These are phyloP conservation scores for Coemansia sp. DNA, from an alignment of 371 early-diverging fungal species.

Conservation along the genomic window DNA sequence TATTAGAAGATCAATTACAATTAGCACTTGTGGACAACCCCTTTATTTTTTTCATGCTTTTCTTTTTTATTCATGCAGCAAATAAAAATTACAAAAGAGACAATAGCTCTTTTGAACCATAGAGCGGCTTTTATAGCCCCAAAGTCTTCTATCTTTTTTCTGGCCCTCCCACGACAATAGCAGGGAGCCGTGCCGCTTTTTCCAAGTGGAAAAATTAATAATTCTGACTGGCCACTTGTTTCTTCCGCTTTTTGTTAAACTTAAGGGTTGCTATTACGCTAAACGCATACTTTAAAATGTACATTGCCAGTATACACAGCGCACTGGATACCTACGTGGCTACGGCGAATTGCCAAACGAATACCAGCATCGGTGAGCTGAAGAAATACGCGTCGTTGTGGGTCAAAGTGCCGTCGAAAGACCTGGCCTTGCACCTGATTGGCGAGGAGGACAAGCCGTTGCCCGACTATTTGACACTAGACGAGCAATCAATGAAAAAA, in stretches of 20 bases:
- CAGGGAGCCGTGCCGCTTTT: no score
- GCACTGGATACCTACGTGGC: neutral
- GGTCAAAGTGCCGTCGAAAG: neutral
- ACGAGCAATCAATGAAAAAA: neutral
- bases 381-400: neutral
- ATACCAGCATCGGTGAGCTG: neutral
- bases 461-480: neutral
- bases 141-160: no score
- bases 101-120: no score
- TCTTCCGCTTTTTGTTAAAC: neutral
- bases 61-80: no score
- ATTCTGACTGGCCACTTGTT: slow-evolving; percentile 27
- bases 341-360: neutral
- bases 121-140: no score
- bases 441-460: neutral
- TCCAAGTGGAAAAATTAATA: no score
- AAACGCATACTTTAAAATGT: neutral
- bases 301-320: neutral
- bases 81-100: no score
- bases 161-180: no score
- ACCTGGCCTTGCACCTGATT: neutral
- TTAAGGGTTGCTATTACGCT: no score
- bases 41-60: no score
- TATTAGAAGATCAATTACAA: no score
- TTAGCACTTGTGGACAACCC: no score